These are phyloP conservation scores for Rhizophagus sp. DNA, from an alignment of 192 early-diverging fungal genomes.

Conservation along the genomic window DNA sequence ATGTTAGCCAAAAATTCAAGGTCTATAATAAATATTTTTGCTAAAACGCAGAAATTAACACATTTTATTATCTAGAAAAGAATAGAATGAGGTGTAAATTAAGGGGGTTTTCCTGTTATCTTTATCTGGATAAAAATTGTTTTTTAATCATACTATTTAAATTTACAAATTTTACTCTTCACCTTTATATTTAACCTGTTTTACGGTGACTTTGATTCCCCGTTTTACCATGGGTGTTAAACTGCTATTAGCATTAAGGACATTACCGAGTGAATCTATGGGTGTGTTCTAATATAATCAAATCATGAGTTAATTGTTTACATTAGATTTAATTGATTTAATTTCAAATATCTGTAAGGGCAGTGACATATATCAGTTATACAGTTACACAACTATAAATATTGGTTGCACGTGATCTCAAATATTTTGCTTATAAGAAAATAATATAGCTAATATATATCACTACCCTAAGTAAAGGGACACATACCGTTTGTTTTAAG, in stretches of 20 bases:
- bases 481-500: not conserved
- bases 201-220: conserved; percentile 8
- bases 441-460: no score
- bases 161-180: not conserved
- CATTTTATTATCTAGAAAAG: not conserved
- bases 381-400: no score
- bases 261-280: conserved; percentile 3
- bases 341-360: no score
- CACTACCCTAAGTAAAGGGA: not conserved
- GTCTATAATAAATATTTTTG: not conserved
- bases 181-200: conserved; percentile 1
- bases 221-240: not conserved
- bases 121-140: not conserved
- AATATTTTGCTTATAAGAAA: no score
- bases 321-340: not conserved
- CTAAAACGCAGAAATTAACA: not conserved
- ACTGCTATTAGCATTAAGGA: conserved; percentile 14
- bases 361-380: no score
- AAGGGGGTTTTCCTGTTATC: not conserved
- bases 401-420: no score
- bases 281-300: not conserved
- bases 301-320: not conserved
- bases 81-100: not conserved
- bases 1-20: no score
- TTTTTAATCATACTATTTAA: not conserved